Conservation (phyloP, 116 monocot species). For the Dioscorea cayenensis region DNA sequence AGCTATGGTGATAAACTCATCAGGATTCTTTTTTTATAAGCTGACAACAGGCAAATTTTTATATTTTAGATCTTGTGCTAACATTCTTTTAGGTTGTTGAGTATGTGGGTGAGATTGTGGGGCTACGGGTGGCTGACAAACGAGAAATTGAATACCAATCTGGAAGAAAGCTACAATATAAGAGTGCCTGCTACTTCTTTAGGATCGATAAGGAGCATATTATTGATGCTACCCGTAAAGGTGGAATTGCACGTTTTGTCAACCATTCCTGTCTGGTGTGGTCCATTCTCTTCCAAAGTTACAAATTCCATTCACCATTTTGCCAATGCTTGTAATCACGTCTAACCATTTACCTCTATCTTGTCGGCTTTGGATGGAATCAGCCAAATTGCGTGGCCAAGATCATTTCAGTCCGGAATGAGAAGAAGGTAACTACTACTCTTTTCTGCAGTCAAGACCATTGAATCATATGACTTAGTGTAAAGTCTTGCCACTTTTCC, state of each 20-base stretch:
- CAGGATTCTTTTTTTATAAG: background rate
- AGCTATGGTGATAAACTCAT: constrained; percentile 55
- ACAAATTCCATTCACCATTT: no score
- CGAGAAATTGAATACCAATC: constrained; percentile 90
- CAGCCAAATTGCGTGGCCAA: constrained; percentile 98
- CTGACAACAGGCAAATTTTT: background rate
- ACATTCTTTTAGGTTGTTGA: constrained; percentile 65
- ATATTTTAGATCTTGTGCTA: background rate
- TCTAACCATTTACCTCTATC: constrained; percentile 1
- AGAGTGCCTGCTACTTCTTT: constrained; percentile 98
- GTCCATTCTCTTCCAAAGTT: background rate
- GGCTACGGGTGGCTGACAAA: constrained; percentile 86
- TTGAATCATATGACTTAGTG: no score
- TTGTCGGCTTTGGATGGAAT: constrained; percentile 1
- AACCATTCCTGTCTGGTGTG: constrained; percentile 93
- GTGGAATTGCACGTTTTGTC: constrained; percentile 95
- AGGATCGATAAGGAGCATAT: constrained; percentile 91
- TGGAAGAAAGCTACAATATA: constrained; percentile 68
- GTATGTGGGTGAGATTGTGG: constrained; percentile 92
- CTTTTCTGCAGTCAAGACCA: no score
- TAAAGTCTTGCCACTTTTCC: no score
- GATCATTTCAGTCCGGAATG: constrained; percentile 71
- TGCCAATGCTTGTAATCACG: background rate
- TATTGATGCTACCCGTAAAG: constrained; percentile 93
- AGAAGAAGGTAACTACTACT: constrained; percentile 60